These are phyloP conservation scores for Lentinula edodes DNA, from an alignment of 768 basidiomycete genomes.

Conservation along the genomic window DNA sequence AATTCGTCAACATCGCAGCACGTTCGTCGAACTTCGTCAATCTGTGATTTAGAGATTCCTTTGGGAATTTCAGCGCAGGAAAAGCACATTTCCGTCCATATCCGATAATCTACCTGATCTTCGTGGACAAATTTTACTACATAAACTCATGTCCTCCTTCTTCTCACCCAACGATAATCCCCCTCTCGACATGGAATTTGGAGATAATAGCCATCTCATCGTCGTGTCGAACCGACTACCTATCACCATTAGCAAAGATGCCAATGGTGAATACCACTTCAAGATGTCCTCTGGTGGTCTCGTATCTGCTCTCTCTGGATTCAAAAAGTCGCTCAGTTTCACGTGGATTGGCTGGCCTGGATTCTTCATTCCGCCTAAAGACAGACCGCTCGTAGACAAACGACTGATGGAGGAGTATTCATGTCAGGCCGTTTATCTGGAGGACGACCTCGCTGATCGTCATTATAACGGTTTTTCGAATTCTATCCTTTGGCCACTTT, in stretches of 20 bases:
- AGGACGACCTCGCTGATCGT: constrained; percentile 96
- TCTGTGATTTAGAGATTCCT: background rate
- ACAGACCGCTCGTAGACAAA: constrained; percentile 86
- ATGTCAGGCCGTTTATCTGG: constrained; percentile 96
- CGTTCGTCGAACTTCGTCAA: constrained; percentile 5
- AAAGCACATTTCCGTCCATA: background rate
- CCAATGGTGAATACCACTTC: constrained; percentile 90
- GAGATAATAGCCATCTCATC: constrained; percentile 65
- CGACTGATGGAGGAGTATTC: constrained; percentile 92
- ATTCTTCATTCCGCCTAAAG: constrained; percentile 89
- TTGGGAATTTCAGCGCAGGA: constrained; percentile 1
- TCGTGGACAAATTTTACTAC: constrained; percentile 4
- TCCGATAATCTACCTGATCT: constrained; percentile 4
- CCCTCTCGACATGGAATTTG: constrained; percentile 38
- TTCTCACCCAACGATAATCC: constrained; percentile 17
- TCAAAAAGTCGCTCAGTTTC: constrained; percentile 97
- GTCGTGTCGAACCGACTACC: constrained; percentile 96
- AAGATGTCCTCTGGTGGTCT: constrained; percentile 99
- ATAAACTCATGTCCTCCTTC: constrained; percentile 24
- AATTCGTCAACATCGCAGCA: background rate
- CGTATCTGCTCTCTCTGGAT: constrained; percentile 93
- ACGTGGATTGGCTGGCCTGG: constrained; percentile 98
- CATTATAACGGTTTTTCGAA: constrained; percentile 99
- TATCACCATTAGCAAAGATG: constrained; percentile 93
- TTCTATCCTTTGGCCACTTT: constrained; percentile 98